Percentiles rank a stretch among this genome's conserved stretches.
Conservation (phyloP, 352 stramenopile genomes). For the Globisporangium radiosum region DNA sequence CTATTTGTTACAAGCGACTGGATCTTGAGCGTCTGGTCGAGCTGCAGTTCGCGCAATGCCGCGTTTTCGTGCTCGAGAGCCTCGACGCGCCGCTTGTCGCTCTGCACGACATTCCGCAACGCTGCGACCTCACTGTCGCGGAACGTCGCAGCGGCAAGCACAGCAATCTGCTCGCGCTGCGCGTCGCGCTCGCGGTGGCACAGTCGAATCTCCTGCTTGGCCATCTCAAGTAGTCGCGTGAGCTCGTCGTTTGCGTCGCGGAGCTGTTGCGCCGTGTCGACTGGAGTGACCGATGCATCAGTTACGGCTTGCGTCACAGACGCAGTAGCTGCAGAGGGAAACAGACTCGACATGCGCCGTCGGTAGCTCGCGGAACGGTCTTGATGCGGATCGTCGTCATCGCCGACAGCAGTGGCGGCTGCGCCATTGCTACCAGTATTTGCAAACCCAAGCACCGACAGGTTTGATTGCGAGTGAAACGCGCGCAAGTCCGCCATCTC, state of each 20-base stretch:
- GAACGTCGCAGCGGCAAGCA: conserved; percentile 46
- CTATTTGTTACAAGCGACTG: conserved; percentile 32
- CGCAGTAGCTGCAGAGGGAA: not conserved
- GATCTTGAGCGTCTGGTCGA: conserved; percentile 46
- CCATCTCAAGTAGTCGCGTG: conserved; percentile 52
- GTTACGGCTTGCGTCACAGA: not conserved
- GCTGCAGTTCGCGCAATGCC: conserved; percentile 33
- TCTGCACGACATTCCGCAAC: conserved; percentile 49
- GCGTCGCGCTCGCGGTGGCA: conserved; percentile 50
- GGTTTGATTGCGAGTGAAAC: conserved; percentile 29
- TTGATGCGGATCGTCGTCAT: not conserved
- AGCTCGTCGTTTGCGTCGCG: conserved; percentile 48
- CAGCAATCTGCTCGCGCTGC: conserved; percentile 35
- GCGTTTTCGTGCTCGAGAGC: conserved; percentile 53
- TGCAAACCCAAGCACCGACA: conserved; percentile 8
- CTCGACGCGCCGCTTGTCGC: conserved; percentile 57
- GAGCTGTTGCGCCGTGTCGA: conserved; percentile 27
- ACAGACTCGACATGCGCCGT: conserved; percentile 7
- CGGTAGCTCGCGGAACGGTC: not conserved
- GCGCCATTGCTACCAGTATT: not conserved
- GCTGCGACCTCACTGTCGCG: conserved; percentile 40
- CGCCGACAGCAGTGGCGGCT: not conserved
- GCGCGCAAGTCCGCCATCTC: conserved; percentile 37
- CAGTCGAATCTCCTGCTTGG: conserved; percentile 64
- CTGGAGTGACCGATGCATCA: conserved; percentile 3